Conservation (phyloP, 192 early-diverging fungal genomes). For the Dissophora ornata region DNA sequence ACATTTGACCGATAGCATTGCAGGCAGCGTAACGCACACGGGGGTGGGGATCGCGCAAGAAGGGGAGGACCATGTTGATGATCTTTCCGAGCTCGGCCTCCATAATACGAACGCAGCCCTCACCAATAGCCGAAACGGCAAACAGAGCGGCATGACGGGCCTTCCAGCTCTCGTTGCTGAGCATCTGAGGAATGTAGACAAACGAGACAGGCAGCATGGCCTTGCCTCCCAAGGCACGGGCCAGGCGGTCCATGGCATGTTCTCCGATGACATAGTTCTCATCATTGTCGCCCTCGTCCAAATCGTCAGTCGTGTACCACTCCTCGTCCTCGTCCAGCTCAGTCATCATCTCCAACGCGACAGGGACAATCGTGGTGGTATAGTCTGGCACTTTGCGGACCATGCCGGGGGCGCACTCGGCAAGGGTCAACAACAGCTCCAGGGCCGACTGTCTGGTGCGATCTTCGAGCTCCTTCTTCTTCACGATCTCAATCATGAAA, state of each 20-base stretch:
- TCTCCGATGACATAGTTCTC: conserved; percentile 91
- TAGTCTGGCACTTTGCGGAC: conserved; percentile 91
- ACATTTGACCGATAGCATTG: conserved; percentile 97
- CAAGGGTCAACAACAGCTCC: conserved; percentile 92
- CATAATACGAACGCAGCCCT: conserved; percentile 97
- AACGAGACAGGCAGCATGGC: conserved; percentile 90
- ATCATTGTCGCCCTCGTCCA: conserved; percentile 92
- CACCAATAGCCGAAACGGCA: conserved; percentile 96
- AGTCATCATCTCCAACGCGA: conserved; percentile 95
- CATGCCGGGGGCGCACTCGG: conserved; percentile 89
- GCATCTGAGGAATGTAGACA: conserved; percentile 88
- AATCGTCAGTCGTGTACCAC: conserved; percentile 91
- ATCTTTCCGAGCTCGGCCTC: conserved; percentile 88
- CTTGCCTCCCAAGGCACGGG: conserved; percentile 88
- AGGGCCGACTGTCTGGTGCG: conserved; percentile 89
- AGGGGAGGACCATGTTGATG: conserved; percentile 80
- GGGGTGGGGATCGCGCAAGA: conserved; percentile 88
- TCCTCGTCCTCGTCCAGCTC: conserved; percentile 87
- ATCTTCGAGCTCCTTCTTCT: conserved; percentile 83
- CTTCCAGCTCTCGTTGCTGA: conserved; percentile 86
- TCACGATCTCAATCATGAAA: conserved; percentile 82
- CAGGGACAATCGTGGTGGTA: conserved; percentile 81
- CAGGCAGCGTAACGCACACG: conserved; percentile 97
- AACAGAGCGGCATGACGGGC: conserved; percentile 93
- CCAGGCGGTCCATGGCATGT: conserved; percentile 96